Evolutionary conservation across 495 filamentous ascomycete species (phyloP), one percentile per base, ranked within the genome.

Genomic region (Lindgomyces ingoldianus): DNA sequence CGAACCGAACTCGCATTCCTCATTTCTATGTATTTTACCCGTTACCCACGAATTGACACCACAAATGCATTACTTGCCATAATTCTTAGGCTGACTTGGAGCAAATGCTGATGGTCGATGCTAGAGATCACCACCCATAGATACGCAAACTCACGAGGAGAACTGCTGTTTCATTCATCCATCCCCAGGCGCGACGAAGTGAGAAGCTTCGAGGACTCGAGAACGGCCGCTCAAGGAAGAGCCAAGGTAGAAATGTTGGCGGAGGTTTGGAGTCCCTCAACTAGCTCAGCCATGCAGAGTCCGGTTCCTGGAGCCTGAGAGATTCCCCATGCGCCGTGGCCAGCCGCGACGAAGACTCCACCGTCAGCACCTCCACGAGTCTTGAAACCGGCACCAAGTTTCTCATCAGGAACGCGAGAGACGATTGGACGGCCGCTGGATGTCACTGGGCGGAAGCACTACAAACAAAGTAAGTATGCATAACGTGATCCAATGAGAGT

Each of bases 381-480:
- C 57, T 73, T 78, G 22, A 84, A 71, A 11, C 72, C 74, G 46
- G 74, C 65, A 4, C 86, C 88, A 19, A 90, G 75, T 29, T 80
- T 73, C 26, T 68, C 64, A 52, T 88, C 84, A 3, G 75, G 68
- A 0, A 92, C 73, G 24, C 83, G 74, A 4, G 75, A 73, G 14
- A 92, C 52, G 36, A 90, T 83, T 2, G 90, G 89, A 57, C 73
- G 77, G 0, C 89, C 89, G 41, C 77, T 80, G 4, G 72, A 64
- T 22, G 85, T 85, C 8, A 89, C 84, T 0, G 90, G 90, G 3
- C 90, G 79, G 74, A 90, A 91, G 71, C 90, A 92, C 41, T 70
- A 45, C 25, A 4, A n/a, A 11, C 10, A 6, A n/a, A 25, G 44
- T 58, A 58, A 67, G 57, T 29, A 51, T 18, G 4, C 10, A 18